A percentile compares a stretch with the other conserved stretches of the same genome.
phyloP scores from a whole-genome alignment of 169 alveolate genomes.

The Theileria equi region DNA sequence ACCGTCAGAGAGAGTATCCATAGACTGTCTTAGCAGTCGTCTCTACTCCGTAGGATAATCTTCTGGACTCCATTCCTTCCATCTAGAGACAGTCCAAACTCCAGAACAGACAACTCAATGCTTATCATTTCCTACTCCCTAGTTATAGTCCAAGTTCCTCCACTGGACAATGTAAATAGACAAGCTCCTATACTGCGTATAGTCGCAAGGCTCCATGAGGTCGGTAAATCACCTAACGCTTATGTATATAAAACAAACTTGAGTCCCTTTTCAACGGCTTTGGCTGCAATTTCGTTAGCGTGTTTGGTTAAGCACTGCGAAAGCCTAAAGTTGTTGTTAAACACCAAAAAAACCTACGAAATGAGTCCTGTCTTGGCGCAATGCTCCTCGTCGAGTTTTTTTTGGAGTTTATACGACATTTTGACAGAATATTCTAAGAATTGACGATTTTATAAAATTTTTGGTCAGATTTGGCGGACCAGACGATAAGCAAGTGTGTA shows the following conservation, averaged over 20 bases:
- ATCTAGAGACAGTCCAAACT: too few species aligned
- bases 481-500: not conserved
- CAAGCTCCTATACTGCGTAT: too few species aligned
- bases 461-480: not conserved
- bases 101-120: too few species aligned
- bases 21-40: too few species aligned
- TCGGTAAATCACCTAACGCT: too few species aligned
- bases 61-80: too few species aligned
- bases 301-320: conserved; percentile 22
- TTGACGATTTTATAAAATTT: not conserved
- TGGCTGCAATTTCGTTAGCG: conserved; percentile 17
- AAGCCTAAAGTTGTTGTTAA: conserved; percentile 4
- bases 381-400: conserved; percentile 15
- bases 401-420: conserved; percentile 25
- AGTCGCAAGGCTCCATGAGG: too few species aligned
- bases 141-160: too few species aligned
- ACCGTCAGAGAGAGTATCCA: too few species aligned
- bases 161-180: too few species aligned
- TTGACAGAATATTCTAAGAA: not conserved
- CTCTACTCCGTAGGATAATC: too few species aligned
- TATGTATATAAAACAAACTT: conserved; percentile 8
- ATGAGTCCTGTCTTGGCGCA: conserved; percentile 3
- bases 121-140: too few species aligned
- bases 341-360: conserved; percentile 10
- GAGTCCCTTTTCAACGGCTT: conserved; percentile 18